Evolutionary conservation across 1,284 basidiomycete genomes (phyloP).

Genomic region (Boletus semigastroideus): DNA sequence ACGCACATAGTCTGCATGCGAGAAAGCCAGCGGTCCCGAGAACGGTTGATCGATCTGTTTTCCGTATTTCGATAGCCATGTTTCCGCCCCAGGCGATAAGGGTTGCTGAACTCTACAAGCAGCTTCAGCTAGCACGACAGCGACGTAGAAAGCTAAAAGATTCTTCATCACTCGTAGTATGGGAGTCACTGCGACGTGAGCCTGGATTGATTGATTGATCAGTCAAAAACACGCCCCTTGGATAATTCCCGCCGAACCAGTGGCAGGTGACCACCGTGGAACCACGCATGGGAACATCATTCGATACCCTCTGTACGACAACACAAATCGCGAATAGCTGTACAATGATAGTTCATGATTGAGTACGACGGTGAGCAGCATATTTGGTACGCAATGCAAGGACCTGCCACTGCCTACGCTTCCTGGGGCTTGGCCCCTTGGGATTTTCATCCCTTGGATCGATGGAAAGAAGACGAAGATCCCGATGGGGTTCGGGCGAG

Average conservation of each 20-base stretch:
- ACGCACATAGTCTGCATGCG: slow-evolving; percentile 66
- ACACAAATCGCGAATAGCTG: background rate
- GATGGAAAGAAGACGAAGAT: slow-evolving; percentile 41
- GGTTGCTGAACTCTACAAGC: slow-evolving; percentile 14
- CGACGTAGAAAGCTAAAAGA: background rate
- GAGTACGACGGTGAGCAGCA: slow-evolving; percentile 24
- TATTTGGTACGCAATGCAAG: slow-evolving; percentile 25
- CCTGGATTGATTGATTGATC: background rate
- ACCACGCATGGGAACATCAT: background rate
- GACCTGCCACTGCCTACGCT: slow-evolving; percentile 33
- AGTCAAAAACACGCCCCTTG: background rate
- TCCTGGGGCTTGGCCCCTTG: slow-evolving; percentile 24
- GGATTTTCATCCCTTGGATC: slow-evolving; percentile 12
- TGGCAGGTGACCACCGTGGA: background rate
- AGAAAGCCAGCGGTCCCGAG: slow-evolving; percentile 72
- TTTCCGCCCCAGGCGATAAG: slow-evolving; percentile 22
- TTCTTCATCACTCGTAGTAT: slow-evolving; percentile 11
- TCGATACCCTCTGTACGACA: background rate
- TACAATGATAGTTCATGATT: slow-evolving; percentile 2
- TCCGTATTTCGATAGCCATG: slow-evolving; percentile 71
- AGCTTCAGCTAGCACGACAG: slow-evolving; percentile 1
- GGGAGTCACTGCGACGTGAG: too few relatives aligned
- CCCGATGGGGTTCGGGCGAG: slow-evolving; percentile 49
- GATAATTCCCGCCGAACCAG: background rate
- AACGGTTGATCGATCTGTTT: slow-evolving; percentile 67